Evolutionary conservation across 257 asterid species (phyloP), one percentile per base, ranked within the genome.

Genomic region (Paraleonurus japonicus): DNA sequence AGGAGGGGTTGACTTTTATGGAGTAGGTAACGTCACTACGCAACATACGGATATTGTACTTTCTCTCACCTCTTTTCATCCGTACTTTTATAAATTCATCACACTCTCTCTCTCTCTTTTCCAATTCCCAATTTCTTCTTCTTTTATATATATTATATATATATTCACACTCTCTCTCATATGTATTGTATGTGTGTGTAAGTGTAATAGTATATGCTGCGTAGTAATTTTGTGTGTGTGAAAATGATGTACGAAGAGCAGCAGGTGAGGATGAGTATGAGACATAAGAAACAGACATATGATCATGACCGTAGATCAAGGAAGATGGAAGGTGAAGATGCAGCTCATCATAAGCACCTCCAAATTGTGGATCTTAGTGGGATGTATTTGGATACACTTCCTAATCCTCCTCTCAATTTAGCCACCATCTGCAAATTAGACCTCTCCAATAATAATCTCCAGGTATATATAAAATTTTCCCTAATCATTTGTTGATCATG

Each of bases 371-470:
- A 93, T 78, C 81, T 93, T 47, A 93, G 98, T 80, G 93, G 92
- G 45, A 74, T 93, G 92, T 89, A 85, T 27, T 60, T 93, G 61
- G 83, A 86, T 1, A 28, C 62, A 2, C 82, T 93, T 15, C 95
- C 95, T 1, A 81, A 61, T 16, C 86, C 92, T 3, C 63, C 78
- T 51, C 74, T 86, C 10, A 86, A 90, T 82, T 75, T 90, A 22
- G 86, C 85, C 8, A 4, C 71, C 66, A 86, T 93, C 54, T 86
- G 81, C 85, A 90, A 89, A 79, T 80, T 93, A 68, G 95, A 93
- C 70, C 85, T 93, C 82, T 93, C 98, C 82, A 90, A 87, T 47
- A 93, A 93, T 59, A 85, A 93, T 89, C 82, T 90, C 50, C 97
- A 90, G 97, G 96, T 93, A 60, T 3, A 1, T 45, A 43, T n/a